Conservation (phyloP, 2,329 filamentous ascomycete genomes). For the Rhinocladiella similis region DNA sequence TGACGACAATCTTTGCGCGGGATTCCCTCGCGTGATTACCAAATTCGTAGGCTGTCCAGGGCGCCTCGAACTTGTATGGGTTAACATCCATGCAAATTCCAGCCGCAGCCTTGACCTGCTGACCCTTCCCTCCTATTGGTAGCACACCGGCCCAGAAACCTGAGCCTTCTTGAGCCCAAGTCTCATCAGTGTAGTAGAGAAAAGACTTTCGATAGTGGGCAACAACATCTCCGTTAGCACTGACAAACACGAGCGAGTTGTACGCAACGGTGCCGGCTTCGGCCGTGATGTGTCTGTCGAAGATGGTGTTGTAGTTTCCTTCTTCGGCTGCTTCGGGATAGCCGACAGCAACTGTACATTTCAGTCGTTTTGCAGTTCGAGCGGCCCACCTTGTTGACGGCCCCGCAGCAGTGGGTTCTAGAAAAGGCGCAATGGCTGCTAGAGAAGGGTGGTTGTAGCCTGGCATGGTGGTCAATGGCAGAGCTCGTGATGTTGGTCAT, state of each 20-base stretch:
- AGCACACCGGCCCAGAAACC: constrained; percentile 35
- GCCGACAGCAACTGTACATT: constrained; percentile 63
- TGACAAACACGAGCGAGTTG: constrained; percentile 61
- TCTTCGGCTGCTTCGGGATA: constrained; percentile 55
- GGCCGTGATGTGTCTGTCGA: constrained; percentile 21
- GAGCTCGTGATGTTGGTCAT: background rate
- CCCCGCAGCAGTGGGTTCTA: constrained; percentile 59
- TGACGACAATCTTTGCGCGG: constrained; percentile 53
- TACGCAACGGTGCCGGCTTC: constrained; percentile 39
- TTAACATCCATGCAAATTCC: constrained; percentile 61
- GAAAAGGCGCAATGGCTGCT: constrained; percentile 57
- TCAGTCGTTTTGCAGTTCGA: constrained; percentile 53
- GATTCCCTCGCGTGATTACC: constrained; percentile 54
- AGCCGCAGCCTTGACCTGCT: constrained; percentile 42
- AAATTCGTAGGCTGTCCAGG: constrained; percentile 62
- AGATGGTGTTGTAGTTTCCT: constrained; percentile 28
- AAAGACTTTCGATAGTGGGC: constrained; percentile 65
- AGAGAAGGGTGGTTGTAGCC: constrained; percentile 65
- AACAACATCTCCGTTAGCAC: constrained; percentile 54
- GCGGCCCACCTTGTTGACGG: constrained; percentile 59
- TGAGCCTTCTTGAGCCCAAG: constrained; percentile 59
- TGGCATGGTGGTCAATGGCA: constrained; percentile 26
- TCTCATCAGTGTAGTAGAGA: constrained; percentile 67
- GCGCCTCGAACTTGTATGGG: constrained; percentile 60
- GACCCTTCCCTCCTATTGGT: constrained; percentile 28